A percentile compares a stretch with the other conserved stretches of the same genome.
These are phyloP conservation scores for Cystobasidium tubakii DNA, from an alignment of 768 basidiomycete genomes.

Conservation along the genomic window DNA sequence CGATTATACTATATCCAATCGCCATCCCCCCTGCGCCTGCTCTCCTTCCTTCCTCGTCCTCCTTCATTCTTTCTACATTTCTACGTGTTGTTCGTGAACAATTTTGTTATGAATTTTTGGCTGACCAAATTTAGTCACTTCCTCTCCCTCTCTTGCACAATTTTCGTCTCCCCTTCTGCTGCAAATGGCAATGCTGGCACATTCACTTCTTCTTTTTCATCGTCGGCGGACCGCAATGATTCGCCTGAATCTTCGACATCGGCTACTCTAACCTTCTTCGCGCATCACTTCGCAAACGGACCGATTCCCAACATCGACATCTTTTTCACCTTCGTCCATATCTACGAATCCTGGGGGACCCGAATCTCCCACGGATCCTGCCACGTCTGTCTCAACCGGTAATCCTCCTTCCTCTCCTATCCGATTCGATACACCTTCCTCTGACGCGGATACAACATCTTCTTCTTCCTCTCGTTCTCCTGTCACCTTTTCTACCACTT, in stretches of 20 bases:
- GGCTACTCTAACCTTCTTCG: not conserved
- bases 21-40: not conserved
- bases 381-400: not conserved
- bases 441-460: not conserved
- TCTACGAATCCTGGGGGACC: not conserved
- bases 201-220: not conserved
- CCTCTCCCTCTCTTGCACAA: not conserved
- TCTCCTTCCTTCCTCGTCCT: not conserved
- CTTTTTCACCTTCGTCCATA: not conserved
- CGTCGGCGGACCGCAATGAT: not conserved
- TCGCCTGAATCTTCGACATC: not conserved
- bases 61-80: not conserved
- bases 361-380: not conserved
- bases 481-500: not conserved
- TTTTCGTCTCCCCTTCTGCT: not conserved
- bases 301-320: not conserved
- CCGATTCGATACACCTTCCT: not conserved
- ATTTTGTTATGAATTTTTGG: not conserved
- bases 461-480: not conserved
- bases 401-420: slow-evolving; percentile 11
- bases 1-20: not conserved
- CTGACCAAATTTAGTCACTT: slow-evolving; percentile 2
- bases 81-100: not conserved
- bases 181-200: not conserved
- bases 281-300: not conserved